A percentile compares a stretch with the other conserved stretches of the same genome.
These are phyloP conservation scores for Fonsecaea monophora DNA, from an alignment of 2,329 filamentous ascomycete species.

Conservation along the genomic window DNA sequence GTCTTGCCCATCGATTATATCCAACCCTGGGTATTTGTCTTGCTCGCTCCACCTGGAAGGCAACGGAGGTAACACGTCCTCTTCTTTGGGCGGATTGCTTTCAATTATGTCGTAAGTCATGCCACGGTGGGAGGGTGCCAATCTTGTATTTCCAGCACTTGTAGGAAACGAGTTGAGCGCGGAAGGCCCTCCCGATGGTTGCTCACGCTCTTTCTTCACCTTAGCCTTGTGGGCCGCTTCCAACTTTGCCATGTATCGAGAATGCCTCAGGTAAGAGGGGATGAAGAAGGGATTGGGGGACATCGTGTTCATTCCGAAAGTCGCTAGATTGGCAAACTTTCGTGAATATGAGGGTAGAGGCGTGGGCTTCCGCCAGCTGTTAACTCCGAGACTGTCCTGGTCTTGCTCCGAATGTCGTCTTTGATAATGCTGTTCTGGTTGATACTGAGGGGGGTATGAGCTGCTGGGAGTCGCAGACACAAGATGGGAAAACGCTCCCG, in stretches of 20 bases:
- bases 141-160: slow-evolving; percentile 54
- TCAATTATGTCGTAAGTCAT: slow-evolving; percentile 87
- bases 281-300: slow-evolving; percentile 69
- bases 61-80: slow-evolving; percentile 71
- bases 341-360: slow-evolving; percentile 56
- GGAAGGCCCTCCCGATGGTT: slow-evolving; percentile 51
- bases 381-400: slow-evolving; percentile 54
- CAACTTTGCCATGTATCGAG: slow-evolving; percentile 77
- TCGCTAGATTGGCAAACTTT: slow-evolving; percentile 51
- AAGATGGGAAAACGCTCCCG: slow-evolving; percentile 45
- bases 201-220: slow-evolving; percentile 58
- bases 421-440: slow-evolving; percentile 44
- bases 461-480: slow-evolving; percentile 44
- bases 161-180: slow-evolving; percentile 61
- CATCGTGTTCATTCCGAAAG: slow-evolving; percentile 38
- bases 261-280: slow-evolving; percentile 81
- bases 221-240: slow-evolving; percentile 72
- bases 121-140: slow-evolving; percentile 72
- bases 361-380: slow-evolving; percentile 53
- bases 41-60: slow-evolving; percentile 82
- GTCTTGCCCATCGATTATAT: slow-evolving; percentile 77
- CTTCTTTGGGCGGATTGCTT: slow-evolving; percentile 66
- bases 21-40: slow-evolving; percentile 76
- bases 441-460: slow-evolving; percentile 48
- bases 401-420: slow-evolving; percentile 52